Conservation (phyloP, 805 yeast genomes). For the Metschnikowia gelsemii region DNA sequence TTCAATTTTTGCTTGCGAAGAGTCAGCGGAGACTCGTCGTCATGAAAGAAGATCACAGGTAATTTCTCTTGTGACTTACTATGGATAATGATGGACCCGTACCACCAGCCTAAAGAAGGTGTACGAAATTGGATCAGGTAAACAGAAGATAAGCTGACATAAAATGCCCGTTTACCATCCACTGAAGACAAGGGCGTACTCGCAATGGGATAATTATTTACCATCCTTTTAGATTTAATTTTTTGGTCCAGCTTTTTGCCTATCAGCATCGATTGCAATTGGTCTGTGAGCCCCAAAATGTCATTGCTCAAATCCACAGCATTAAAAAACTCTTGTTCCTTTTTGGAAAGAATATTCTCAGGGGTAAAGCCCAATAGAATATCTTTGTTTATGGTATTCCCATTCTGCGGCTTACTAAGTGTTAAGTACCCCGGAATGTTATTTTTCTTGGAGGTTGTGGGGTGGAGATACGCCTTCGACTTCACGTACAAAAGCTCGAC, state of each 20-base stretch:
- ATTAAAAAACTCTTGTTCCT: constrained; percentile 48
- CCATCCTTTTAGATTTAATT: not conserved
- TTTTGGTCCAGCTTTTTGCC: constrained; percentile 16
- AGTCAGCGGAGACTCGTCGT: constrained; percentile 79
- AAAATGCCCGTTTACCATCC: constrained; percentile 48
- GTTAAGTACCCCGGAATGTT: constrained; percentile 78
- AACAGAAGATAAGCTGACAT: constrained; percentile 55
- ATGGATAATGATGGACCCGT: constrained; percentile 79
- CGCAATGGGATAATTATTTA: constrained; percentile 30
- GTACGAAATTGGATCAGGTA: constrained; percentile 81
- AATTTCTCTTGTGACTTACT: constrained; percentile 64
- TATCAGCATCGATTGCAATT: constrained; percentile 23
- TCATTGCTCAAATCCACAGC: constrained; percentile 48
- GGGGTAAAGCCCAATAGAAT: constrained; percentile 69
- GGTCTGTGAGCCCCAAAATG: constrained; percentile 14
- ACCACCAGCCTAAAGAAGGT: constrained; percentile 88
- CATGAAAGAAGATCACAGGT: constrained; percentile 91
- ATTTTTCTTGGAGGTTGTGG: constrained; percentile 68
- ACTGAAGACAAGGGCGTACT: constrained; percentile 53
- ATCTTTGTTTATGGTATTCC: constrained; percentile 49
- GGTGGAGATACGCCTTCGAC: constrained; percentile 81
- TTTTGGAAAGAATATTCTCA: constrained; percentile 45
- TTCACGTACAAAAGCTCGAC: constrained; percentile 51
- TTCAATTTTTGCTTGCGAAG: constrained; percentile 56
- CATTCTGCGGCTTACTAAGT: constrained; percentile 53